Conservation (phyloP, 148 eudicot genomes). For the Chenopodium berlandieri region DNA sequence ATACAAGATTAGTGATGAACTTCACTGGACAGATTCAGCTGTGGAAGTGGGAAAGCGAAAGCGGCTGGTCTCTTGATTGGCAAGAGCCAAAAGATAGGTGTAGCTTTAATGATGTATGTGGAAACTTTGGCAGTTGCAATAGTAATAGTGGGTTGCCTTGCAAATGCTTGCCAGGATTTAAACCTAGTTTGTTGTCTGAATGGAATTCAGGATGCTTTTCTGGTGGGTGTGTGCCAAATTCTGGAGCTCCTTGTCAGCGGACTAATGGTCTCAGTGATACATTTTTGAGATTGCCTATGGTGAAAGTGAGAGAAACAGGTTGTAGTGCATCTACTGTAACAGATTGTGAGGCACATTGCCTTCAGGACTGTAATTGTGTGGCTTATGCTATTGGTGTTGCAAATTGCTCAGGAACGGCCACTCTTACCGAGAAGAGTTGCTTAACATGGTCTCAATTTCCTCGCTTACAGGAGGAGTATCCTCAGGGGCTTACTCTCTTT, state of each 20-base stretch:
- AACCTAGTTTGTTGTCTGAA: neutral
- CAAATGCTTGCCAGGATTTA: conserved; percentile 31
- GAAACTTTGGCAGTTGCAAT: conserved; percentile 21
- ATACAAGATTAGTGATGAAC: conserved; percentile 26
- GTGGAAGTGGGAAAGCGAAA: conserved; percentile 2
- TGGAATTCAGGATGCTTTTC: conserved; percentile 11
- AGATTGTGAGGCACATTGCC: conserved; percentile 12
- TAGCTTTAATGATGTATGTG: conserved; percentile 15
- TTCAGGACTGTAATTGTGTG: conserved; percentile 5
- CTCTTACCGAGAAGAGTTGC: conserved; percentile 11
- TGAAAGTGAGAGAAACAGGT: conserved; percentile 8
- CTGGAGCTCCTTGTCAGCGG: neutral
- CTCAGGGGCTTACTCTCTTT: conserved; percentile 17
- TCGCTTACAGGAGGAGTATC: conserved; percentile 27
- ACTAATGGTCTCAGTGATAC: neutral
- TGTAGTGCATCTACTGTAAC: neutral
- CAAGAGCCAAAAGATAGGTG: conserved; percentile 28
- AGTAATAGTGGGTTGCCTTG: conserved; percentile 16
- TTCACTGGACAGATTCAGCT: conserved; percentile 36
- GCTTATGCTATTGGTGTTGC: conserved; percentile 28
- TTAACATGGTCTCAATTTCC: conserved; percentile 23
- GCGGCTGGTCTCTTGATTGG: conserved; percentile 21
- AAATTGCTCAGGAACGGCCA: neutral
- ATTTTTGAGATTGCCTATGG: conserved; percentile 27
- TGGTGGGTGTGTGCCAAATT: conserved; percentile 12